Evolutionary conservation across 441 rosid species (phyloP).

Genomic region (Cnidoscolus chayamansa): DNA sequence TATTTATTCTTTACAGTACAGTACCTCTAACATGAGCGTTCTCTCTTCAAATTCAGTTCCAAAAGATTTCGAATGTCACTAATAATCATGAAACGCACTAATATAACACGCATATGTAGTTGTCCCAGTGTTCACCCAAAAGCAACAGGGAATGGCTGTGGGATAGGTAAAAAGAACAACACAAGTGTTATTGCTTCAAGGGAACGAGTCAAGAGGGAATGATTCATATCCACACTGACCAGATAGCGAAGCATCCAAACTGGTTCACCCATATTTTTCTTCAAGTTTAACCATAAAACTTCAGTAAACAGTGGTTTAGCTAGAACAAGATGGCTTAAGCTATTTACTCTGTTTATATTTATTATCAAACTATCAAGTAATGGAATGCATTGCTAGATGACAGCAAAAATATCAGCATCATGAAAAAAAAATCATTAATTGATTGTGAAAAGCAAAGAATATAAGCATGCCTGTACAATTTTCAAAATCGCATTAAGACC

Average conservation of each 20-base stretch:
- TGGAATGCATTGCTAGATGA: no score
- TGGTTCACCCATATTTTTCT: no score
- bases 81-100: background rate
- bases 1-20: background rate
- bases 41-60: background rate
- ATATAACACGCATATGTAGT: background rate
- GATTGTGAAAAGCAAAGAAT: no score
- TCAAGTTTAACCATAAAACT: no score
- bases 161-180: slow-evolving; percentile 10
- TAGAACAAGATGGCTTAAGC: no score
- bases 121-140: slow-evolving; percentile 9
- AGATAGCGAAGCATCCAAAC: slow-evolving; percentile 14
- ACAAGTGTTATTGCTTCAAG: slow-evolving; percentile 19
- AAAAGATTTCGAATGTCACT: background rate
- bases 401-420: no score
- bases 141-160: background rate
- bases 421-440: no score
- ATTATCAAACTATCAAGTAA: no score
- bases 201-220: slow-evolving; percentile 22
- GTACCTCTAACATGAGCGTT: background rate
- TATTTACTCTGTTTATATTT: no score
- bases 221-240: slow-evolving; percentile 13
- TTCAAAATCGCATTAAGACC: no score
- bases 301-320: no score
- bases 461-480: no score